phyloP scores from a whole-genome alignment of 176 grass and related monocot genomes.

The Microstegium vimineum region DNA sequence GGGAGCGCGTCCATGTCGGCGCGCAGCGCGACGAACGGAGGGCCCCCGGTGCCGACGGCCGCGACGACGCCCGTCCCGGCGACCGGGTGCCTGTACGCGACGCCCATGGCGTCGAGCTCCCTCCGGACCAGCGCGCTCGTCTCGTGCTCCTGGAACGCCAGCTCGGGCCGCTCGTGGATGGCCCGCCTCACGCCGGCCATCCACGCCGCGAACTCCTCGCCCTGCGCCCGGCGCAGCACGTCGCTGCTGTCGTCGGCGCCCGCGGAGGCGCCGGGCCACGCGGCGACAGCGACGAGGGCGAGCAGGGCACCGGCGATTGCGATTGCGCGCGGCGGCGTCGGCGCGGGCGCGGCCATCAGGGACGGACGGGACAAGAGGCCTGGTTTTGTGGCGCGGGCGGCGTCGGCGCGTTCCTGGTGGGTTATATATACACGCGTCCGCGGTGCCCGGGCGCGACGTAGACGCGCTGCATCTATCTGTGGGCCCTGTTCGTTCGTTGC shows the following conservation, averaged over 20 bases:
- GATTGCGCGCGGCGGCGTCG: neutral
- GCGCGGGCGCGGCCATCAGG: neutral
- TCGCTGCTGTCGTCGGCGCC: neutral
- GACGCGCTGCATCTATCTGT: neutral
- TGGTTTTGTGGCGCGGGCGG: neutral
- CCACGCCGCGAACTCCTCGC: constrained; percentile 53
- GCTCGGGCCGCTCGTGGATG: constrained; percentile 71
- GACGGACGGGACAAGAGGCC: neutral
- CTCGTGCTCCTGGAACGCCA: constrained; percentile 62
- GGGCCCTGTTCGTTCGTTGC: constrained; percentile 11
- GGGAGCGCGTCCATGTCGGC: constrained; percentile 80
- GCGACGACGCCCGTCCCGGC: constrained; percentile 67
- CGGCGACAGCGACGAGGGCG: neutral
- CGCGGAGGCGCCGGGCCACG: neutral
- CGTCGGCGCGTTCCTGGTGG: neutral
- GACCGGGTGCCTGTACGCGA: constrained; percentile 39
- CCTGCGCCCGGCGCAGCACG: constrained; percentile 29
- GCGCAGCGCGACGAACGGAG: constrained; percentile 67
- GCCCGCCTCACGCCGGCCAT: constrained; percentile 44
- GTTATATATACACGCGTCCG: constrained; percentile 21
- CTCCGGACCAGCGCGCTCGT: constrained; percentile 51
- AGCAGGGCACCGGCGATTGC: neutral
- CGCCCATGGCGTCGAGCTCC: constrained; percentile 56
- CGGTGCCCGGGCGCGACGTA: neutral
- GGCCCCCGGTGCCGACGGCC: constrained; percentile 33